Evolutionary conservation across 495 filamentous ascomycete genomes (phyloP).

Genomic region (Geopyxis carbonaria): DNA sequence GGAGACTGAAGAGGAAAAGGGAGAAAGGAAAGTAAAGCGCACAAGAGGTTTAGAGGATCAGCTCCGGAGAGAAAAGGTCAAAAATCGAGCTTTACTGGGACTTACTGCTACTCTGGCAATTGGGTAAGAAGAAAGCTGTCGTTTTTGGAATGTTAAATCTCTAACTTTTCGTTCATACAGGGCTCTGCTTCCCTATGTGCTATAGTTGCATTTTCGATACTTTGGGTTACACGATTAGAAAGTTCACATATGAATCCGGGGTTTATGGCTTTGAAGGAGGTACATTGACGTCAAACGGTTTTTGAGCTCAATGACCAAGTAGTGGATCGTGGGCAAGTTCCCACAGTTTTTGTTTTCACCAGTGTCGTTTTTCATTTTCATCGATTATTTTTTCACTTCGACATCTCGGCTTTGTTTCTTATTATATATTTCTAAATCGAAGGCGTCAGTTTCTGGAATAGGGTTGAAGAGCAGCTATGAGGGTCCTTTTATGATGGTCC

Average conservation of each 20-base stretch:
- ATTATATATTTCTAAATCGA: not conserved
- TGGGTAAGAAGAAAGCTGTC: slow-evolving; percentile 51
- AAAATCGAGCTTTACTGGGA: slow-evolving; percentile 66
- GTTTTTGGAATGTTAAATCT: no score
- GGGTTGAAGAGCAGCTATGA: no score
- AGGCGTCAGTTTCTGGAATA: no score
- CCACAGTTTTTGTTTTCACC: no score
- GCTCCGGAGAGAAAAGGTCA: slow-evolving; percentile 63
- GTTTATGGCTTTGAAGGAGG: no score
- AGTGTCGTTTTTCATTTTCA: not conserved
- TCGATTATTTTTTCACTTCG: not conserved
- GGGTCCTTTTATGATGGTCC: no score
- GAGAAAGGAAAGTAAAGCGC: slow-evolving; percentile 48
- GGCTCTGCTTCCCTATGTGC: slow-evolving; percentile 39
- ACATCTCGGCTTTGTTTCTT: not conserved
- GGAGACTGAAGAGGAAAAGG: slow-evolving; percentile 35
- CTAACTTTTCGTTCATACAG: slow-evolving; percentile 23
- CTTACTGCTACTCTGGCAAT: slow-evolving; percentile 69
- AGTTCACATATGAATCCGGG: no score
- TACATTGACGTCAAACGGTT: no score
- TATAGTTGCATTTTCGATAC: no score
- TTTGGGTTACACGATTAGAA: no score
- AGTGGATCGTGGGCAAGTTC: no score
- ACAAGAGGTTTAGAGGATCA: slow-evolving; percentile 55
- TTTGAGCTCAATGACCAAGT: no score